Evolutionary conservation across 192 early-diverging fungal genomes (phyloP).

Genomic region (Podila minutissima): DNA sequence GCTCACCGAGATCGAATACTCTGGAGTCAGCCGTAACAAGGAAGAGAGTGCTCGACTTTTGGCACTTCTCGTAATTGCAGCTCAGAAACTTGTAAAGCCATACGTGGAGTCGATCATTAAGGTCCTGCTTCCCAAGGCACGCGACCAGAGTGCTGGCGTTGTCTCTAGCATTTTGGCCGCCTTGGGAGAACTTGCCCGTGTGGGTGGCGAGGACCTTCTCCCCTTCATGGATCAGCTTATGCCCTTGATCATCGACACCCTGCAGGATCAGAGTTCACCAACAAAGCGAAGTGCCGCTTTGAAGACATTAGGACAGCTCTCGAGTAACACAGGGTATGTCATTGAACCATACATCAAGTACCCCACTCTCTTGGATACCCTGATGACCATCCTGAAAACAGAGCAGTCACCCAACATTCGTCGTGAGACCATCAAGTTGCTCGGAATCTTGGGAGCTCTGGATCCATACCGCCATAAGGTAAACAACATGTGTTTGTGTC

Average conservation of each 20-base stretch:
- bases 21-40: constrained; percentile 81
- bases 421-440: constrained; percentile 85
- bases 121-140: constrained; percentile 84
- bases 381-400: constrained; percentile 85
- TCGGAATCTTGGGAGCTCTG: constrained; percentile 94
- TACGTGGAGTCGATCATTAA: constrained; percentile 91
- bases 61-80: constrained; percentile 76
- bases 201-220: constrained; percentile 84
- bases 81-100: constrained; percentile 86
- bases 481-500: background rate
- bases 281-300: constrained; percentile 90
- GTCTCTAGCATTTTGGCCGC: constrained; percentile 82
- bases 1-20: constrained; percentile 92
- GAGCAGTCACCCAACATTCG: constrained; percentile 81
- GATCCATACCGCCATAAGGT: constrained; percentile 87
- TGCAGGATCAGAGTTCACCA: constrained; percentile 86
- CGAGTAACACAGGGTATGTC: constrained; percentile 87
- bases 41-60: constrained; percentile 88
- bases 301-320: constrained; percentile 85
- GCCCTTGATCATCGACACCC: constrained; percentile 87
- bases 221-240: constrained; percentile 85
- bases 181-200: constrained; percentile 83
- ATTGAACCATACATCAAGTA: constrained; percentile 91
- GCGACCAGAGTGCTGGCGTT: constrained; percentile 80
- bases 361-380: constrained; percentile 80